phyloP scores from a whole-genome alignment of 129 eudicot species.

The Flaveria sonorensis region DNA sequence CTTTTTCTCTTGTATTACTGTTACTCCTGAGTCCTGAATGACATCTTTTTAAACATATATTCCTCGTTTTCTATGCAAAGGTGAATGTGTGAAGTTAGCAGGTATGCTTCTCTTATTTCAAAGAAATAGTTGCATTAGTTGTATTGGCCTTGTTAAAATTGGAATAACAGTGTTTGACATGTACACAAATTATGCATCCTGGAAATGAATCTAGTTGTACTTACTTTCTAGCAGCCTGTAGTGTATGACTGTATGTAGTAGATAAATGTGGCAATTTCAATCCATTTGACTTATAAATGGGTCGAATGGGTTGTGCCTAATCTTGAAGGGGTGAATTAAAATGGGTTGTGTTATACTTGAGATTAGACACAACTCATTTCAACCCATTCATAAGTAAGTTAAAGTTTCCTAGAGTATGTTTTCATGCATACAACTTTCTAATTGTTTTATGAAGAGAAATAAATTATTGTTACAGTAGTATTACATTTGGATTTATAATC shows the following conservation, averaged over 20 bases:
- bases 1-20: neutral
- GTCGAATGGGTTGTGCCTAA: neutral
- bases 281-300: neutral
- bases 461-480: neutral
- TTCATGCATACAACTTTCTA: no score
- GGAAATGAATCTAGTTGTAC: neutral
- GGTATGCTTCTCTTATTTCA: neutral
- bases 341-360: no score
- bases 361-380: no score
- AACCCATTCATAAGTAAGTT: no score
- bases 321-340: no score
- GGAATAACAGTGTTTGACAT: neutral
- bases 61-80: neutral
- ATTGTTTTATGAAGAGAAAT: no score
- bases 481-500: no score
- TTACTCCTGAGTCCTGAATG: neutral
- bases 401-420: no score
- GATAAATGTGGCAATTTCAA: neutral
- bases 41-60: no score
- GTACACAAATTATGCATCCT: neutral
- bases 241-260: neutral
- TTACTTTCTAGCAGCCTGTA: neutral
- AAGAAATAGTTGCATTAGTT: neutral
- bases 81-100: neutral
- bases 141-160: neutral